phyloP scores from a whole-genome alignment of 805 yeast species.

The Sugiyamaella boreocaroliniensis region DNA sequence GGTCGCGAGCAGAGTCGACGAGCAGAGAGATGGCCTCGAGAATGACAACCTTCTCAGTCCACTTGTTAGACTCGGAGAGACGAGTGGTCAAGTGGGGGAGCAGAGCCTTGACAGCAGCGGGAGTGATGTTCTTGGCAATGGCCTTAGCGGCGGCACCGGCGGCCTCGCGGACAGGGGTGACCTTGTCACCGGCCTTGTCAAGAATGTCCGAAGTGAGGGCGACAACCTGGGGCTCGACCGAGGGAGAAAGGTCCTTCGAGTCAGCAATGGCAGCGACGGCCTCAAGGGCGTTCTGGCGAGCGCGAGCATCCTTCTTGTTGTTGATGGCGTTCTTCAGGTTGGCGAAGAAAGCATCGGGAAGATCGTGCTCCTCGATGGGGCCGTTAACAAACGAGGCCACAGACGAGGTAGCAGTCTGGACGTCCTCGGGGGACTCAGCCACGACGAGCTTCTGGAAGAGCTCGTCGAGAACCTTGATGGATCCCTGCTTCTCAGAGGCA shows the following conservation, averaged over 20 bases:
- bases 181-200: conserved; percentile 86
- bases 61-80: conserved; percentile 66
- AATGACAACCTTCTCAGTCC: conserved; percentile 96
- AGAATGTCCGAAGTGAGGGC: conserved; percentile 64
- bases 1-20: conserved; percentile 92
- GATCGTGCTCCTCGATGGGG: conserved; percentile 96
- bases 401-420: conserved; percentile 79
- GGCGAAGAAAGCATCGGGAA: conserved; percentile 80
- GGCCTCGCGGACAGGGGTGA: conserved; percentile 59
- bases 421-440: conserved; percentile 69
- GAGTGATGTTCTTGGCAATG: conserved; percentile 77
- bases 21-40: conserved; percentile 77
- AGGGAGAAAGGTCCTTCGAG: conserved; percentile 65
- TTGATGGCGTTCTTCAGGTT: conserved; percentile 68
- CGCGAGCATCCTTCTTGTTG: conserved; percentile 66
- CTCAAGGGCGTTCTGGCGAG: conserved; percentile 70
- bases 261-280: conserved; percentile 84
- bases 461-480: conserved; percentile 75
- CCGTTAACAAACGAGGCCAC: conserved; percentile 93
- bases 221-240: conserved; percentile 94
- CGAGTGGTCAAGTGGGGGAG: conserved; percentile 71
- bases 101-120: conserved; percentile 84
- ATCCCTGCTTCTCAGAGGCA: conserved; percentile 17
- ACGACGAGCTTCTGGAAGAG: conserved; percentile 87
- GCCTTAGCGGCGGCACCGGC: conserved; percentile 75